Conservation (phyloP, 2,329 filamentous ascomycete species). For the Chalaropsis ovoidea region DNA sequence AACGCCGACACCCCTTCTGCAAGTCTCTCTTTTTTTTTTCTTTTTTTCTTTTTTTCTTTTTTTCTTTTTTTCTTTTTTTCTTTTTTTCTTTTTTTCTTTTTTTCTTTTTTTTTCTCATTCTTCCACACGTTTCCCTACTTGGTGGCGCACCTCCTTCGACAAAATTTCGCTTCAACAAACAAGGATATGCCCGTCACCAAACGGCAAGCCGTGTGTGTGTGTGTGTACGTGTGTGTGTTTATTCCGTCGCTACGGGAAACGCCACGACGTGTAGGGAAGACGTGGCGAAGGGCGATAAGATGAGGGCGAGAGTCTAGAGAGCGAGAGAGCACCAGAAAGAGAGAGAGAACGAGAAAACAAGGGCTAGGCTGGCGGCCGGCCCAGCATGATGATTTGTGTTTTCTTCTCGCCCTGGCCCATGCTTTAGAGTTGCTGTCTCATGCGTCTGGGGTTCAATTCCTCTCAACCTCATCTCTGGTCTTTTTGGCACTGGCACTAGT, state of each 20-base stretch:
- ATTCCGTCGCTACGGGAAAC: not conserved
- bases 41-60: not conserved
- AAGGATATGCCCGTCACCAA: slow-evolving; percentile 13
- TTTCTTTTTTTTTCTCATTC: not conserved
- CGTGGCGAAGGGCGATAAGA: not conserved
- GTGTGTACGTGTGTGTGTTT: no score
- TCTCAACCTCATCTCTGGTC: not conserved
- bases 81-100: not conserved
- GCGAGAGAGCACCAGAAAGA: not conserved
- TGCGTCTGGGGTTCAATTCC: slow-evolving; percentile 14
- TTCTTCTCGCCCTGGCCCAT: slow-evolving; percentile 13
- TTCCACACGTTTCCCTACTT: not conserved
- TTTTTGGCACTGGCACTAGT: not conserved
- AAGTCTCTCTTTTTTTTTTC: slow-evolving; percentile 2
- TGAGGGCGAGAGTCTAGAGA: not conserved
- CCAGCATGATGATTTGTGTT: slow-evolving; percentile 8
- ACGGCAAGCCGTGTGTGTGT: not conserved
- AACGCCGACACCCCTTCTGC: not conserved
- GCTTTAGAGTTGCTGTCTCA: slow-evolving; percentile 15
- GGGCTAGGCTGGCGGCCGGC: not conserved
- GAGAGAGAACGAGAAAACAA: not conserved
- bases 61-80: not conserved
- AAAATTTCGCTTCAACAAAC: slow-evolving; percentile 16
- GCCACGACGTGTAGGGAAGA: not conserved
- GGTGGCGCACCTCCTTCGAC: slow-evolving; percentile 15